Evolutionary conservation across 805 yeast species (phyloP), one percentile per base, ranked within the genome.

Genomic region (Geotrichum ghanense): DNA sequence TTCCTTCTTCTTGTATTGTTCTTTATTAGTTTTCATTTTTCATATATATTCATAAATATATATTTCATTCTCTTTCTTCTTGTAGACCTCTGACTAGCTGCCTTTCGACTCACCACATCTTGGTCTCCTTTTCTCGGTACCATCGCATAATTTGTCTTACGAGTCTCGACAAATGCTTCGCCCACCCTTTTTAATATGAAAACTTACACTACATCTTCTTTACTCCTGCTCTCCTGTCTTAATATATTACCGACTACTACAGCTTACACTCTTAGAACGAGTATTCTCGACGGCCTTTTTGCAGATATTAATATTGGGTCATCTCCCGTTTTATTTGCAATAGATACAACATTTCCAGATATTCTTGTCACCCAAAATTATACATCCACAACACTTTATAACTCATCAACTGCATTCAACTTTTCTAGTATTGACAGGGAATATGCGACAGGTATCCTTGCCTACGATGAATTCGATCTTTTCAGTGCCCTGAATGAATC

Each of bases 371-470:
- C 12, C 17, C 19, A 12, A 5, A 31, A 31, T 19, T 31, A 31
- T 19, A 6, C 27, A 12, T 24, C 27, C 27, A 7, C 7, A 31
- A 31, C 17, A 16, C 16, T 6, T 19, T 31, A 31, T 22, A 35
- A 21, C 22, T 16, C 26, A 4, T 37, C 34, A 22, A 17, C 10
- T 34, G 19, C 37, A 22, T 51, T 51, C 37, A 43, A 50, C 41
- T 22, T 22, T 16, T 34, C 50, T 3, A 22, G 31, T 12, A 39
- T 50, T 12, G 48, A 45, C 45, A 41, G 41, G 9, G 37, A 35
- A 14, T 26, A n/a, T 19, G 43, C 44, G 3, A 10, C 49, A 5
- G 56, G 56, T 5, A 22, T 22, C 6, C 48, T 46, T 37, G 51
- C 41, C 7, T 20, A 43, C 12, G 56, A 53, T 35, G 43, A 17